Conservation (phyloP, 2,329 filamentous ascomycete genomes). For the Xylariaceae sp. region DNA sequence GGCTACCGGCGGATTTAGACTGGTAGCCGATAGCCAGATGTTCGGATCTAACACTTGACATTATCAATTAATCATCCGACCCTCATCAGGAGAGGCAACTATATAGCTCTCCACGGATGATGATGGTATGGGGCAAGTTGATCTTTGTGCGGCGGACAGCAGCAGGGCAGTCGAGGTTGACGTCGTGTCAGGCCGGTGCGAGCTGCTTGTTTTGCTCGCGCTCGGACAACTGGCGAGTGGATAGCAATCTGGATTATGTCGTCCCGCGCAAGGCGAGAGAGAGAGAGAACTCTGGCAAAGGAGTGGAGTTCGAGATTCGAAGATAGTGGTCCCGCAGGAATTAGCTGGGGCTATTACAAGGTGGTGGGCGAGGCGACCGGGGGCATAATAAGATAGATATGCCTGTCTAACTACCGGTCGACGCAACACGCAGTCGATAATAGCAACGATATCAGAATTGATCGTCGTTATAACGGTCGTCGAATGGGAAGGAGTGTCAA, state of each 20-base stretch:
- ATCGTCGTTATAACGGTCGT: slow-evolving; percentile 7
- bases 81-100: slow-evolving; percentile 39
- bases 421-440: slow-evolving; percentile 15
- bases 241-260: slow-evolving; percentile 24
- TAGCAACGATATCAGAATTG: slow-evolving; percentile 15
- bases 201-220: slow-evolving; percentile 18
- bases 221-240: slow-evolving; percentile 17
- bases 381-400: not conserved
- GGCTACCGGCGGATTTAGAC: slow-evolving; percentile 58
- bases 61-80: slow-evolving; percentile 73
- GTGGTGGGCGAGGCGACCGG: slow-evolving; percentile 23
- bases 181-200: slow-evolving; percentile 24
- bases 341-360: slow-evolving; percentile 30
- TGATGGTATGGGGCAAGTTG: slow-evolving; percentile 27
- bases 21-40: slow-evolving; percentile 82
- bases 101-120: slow-evolving; percentile 30
- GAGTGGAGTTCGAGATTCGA: slow-evolving; percentile 24
- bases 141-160: slow-evolving; percentile 19
- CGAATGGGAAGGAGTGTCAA: slow-evolving; percentile 22
- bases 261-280: slow-evolving; percentile 22
- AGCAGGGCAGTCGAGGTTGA: slow-evolving; percentile 24
- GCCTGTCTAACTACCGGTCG: slow-evolving; percentile 13
- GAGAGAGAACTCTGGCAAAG: slow-evolving; percentile 16
- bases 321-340: slow-evolving; percentile 28
- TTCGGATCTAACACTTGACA: slow-evolving; percentile 83